Evolutionary conservation across 257 asterid genomes (phyloP), one percentile per base, ranked within the genome.

Genomic region (Scutellaria baicalensis): DNA sequence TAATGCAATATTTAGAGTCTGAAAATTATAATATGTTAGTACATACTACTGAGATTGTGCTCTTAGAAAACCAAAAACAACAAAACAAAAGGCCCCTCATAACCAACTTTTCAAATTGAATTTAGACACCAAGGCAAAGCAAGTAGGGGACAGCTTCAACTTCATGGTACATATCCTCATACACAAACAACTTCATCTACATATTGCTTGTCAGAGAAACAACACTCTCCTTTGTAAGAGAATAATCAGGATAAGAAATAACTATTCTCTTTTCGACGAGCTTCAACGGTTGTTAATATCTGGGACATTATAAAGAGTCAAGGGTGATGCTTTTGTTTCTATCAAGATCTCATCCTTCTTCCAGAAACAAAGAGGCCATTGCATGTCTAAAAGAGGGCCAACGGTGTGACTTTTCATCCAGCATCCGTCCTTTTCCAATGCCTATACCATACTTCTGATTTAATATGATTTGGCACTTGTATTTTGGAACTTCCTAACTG

Each of bases 341-440:
- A 78, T 31, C 9, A 77, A 59, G 55, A 80, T 48, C 57, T 78
- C 76, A 35, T 65, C 49, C 11, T 78, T 39, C 58, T 70, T 78
- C 82, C 86, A 79, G 42, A 73, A 80, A 27, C 83, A 79, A 45
- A 82, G 71, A 12, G 84, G 84, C 71, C 83, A 72, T 18, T 58
- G 72, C 16, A 78, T 71, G 51, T 78, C 84, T 6, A 23, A 50
- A 71, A 76, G 54, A 17, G 86, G 88, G 50, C 84, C 82, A 21
- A 73, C 31, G 1, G 67, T 78, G 13, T 36, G 55, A 23, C 64
- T 63, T 17, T 75, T 77, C 8, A 27, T 63, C 86, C 86, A 84
- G 48, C 65, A 66, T 13, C 79, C 79, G 27, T 61, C 79, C 51
- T 61, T 47, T 38, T 66, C 55, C 84, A 79, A 36, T 17, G 77